Conservation (phyloP, 2,329 filamentous ascomycete species). For the Apiospora kogelbergensis region DNA sequence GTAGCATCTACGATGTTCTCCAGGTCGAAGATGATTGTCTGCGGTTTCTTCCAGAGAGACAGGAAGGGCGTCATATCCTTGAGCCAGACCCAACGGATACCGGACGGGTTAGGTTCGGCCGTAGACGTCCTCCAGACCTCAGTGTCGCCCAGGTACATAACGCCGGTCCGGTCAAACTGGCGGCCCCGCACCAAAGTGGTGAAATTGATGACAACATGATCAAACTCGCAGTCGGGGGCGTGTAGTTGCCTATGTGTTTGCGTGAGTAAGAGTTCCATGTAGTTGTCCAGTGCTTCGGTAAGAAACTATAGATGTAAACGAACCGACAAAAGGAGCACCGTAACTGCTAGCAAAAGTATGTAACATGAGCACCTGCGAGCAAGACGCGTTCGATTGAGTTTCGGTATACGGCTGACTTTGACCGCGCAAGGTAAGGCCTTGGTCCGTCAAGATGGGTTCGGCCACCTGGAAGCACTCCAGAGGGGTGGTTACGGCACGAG, state of each 20-base stretch:
- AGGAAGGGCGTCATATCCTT: slow-evolving; percentile 78
- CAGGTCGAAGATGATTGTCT: slow-evolving; percentile 79
- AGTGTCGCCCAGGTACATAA: slow-evolving; percentile 74
- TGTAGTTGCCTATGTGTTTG: slow-evolving; percentile 54
- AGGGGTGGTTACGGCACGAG: slow-evolving; percentile 12
- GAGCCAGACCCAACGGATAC: slow-evolving; percentile 73
- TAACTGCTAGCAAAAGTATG: slow-evolving; percentile 73
- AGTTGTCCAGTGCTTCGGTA: not conserved
- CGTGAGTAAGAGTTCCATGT: slow-evolving; percentile 4
- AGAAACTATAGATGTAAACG: slow-evolving; percentile 25
- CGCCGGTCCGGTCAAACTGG: slow-evolving; percentile 74
- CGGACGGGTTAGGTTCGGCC: slow-evolving; percentile 67
- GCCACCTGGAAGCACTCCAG: slow-evolving; percentile 70
- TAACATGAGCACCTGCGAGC: slow-evolving; percentile 63
- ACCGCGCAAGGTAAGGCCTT: slow-evolving; percentile 38
- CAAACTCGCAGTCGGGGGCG: slow-evolving; percentile 70
- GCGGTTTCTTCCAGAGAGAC: slow-evolving; percentile 65
- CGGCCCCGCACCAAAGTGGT: slow-evolving; percentile 69
- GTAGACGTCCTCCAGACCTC: slow-evolving; percentile 86
- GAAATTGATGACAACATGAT: slow-evolving; percentile 73
- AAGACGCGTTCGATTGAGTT: slow-evolving; percentile 33
- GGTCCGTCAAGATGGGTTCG: slow-evolving; percentile 59
- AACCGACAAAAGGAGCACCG: slow-evolving; percentile 70
- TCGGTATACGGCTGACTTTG: slow-evolving; percentile 29
- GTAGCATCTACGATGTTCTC: slow-evolving; percentile 69